Percentiles rank a stretch among this genome's conserved stretches.
phyloP scores from a whole-genome alignment of 2,329 filamentous ascomycete species.

The Fusarium illudens region DNA sequence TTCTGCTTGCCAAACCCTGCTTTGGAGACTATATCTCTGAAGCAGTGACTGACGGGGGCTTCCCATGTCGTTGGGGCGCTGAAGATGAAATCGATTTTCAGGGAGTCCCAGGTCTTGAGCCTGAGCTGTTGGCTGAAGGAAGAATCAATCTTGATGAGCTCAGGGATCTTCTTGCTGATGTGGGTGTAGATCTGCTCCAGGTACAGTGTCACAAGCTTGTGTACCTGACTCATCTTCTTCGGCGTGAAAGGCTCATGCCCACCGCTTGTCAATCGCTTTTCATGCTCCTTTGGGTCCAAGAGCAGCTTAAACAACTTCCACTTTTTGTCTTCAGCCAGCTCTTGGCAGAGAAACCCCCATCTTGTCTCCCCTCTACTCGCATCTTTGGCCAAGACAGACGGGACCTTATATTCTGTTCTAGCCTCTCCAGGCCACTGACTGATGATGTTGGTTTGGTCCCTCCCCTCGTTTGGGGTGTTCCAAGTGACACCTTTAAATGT shows the following conservation, averaged over 20 bases:
- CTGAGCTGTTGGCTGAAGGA: not conserved
- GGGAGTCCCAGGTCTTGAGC: not conserved
- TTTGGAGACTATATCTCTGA: not conserved
- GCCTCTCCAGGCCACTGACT: not conserved
- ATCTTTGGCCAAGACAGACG: not conserved
- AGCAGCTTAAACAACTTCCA: not conserved
- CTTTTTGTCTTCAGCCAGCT: not conserved
- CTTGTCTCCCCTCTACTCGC: not conserved
- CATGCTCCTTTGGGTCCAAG: not conserved
- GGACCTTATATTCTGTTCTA: not conserved
- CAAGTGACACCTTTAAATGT: not conserved
- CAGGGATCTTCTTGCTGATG: not conserved
- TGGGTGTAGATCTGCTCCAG: not conserved
- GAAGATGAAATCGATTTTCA: not conserved
- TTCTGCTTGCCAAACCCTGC: not conserved
- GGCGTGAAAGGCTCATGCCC: not conserved
- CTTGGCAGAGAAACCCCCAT: not conserved
- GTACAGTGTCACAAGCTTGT: not conserved
- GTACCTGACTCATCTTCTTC: not conserved
- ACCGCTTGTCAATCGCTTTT: not conserved
- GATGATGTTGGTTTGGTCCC: not conserved
- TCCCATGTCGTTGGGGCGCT: not conserved
- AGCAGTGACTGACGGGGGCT: not conserved
- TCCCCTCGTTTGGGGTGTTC: not conserved
- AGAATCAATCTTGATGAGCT: not conserved